phyloP scores from a whole-genome alignment of 768 basidiomycete genomes.

The Macrolepiota dolichaula region DNA sequence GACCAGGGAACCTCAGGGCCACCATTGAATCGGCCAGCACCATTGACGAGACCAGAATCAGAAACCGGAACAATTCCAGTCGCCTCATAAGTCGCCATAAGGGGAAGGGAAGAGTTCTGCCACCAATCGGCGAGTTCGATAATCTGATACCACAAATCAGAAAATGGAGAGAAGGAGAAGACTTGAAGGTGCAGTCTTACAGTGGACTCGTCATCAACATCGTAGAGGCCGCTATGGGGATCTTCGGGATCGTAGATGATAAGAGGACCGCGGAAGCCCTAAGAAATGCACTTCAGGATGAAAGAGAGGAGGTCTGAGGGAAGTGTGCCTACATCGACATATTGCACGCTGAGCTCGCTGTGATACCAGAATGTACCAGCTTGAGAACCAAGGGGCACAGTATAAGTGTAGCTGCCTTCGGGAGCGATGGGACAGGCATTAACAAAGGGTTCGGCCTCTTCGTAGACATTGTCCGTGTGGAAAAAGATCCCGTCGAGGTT shows the following conservation, averaged over 20 bases:
- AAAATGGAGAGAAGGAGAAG: slow-evolving; percentile 12
- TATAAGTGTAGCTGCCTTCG: slow-evolving; percentile 36
- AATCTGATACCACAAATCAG: slow-evolving; percentile 16
- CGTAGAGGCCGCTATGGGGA: slow-evolving; percentile 20
- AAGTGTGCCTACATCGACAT: slow-evolving; percentile 7
- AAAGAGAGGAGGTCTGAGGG: background rate
- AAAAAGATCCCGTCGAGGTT: slow-evolving; percentile 43
- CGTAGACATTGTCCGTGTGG: slow-evolving; percentile 15
- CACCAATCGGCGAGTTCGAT: slow-evolving; percentile 40
- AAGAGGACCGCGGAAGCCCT: slow-evolving; percentile 31
- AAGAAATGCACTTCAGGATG: background rate
- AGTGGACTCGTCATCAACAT: slow-evolving; percentile 7
- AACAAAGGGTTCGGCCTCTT: slow-evolving; percentile 21
- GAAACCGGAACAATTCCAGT: slow-evolving; percentile 26
- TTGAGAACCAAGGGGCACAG: slow-evolving; percentile 26
- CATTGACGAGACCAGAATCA: slow-evolving; percentile 45
- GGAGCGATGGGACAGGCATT: slow-evolving; percentile 48
- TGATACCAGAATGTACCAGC: slow-evolving; percentile 25
- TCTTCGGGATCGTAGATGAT: slow-evolving; percentile 25
- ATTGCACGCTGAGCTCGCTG: slow-evolving; percentile 13
- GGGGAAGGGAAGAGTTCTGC: slow-evolving; percentile 20
- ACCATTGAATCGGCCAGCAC: slow-evolving; percentile 35
- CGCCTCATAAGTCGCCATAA: slow-evolving; percentile 26
- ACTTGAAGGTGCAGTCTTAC: background rate
- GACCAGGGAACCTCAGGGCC: slow-evolving; percentile 37